Percentiles rank a stretch among this genome's conserved stretches.
These are phyloP conservation scores for Penicillium sclerotiorum DNA, from an alignment of 2,329 filamentous ascomycete species.

Conservation along the genomic window DNA sequence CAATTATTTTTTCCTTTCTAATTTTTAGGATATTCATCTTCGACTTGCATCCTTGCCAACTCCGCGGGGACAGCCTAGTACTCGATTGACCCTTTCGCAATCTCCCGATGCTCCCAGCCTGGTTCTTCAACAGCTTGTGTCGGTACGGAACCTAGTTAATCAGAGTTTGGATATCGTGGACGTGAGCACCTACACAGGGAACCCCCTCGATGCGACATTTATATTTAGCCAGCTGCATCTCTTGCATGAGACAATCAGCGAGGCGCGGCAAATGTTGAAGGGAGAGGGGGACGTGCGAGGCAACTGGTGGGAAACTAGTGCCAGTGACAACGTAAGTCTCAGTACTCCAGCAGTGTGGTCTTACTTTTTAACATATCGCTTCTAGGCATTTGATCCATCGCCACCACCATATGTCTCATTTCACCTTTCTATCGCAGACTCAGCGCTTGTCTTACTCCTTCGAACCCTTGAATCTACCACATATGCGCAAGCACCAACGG, in stretches of 20 bases:
- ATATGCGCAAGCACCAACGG: slow-evolving; percentile 61
- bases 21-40: slow-evolving; percentile 69
- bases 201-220: slow-evolving; percentile 61
- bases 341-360: not conserved
- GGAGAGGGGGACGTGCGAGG: slow-evolving; percentile 55
- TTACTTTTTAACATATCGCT: slow-evolving; percentile 6
- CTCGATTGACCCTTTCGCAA: slow-evolving; percentile 56
- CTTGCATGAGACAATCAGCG: slow-evolving; percentile 62
- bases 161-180: slow-evolving; percentile 81
- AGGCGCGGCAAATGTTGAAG: slow-evolving; percentile 62
- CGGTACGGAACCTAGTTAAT: slow-evolving; percentile 75
- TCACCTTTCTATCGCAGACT: slow-evolving; percentile 68
- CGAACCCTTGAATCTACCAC: slow-evolving; percentile 69
- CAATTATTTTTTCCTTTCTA: too few species aligned
- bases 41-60: slow-evolving; percentile 61
- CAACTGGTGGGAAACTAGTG: slow-evolving; percentile 59
- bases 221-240: slow-evolving; percentile 61
- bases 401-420: slow-evolving; percentile 72
- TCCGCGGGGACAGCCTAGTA: slow-evolving; percentile 54
- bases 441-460: slow-evolving; percentile 68
- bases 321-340: slow-evolving; percentile 59
- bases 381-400: slow-evolving; percentile 62
- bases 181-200: slow-evolving; percentile 72
- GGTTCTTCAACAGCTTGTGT: slow-evolving; percentile 69
- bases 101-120: slow-evolving; percentile 59